Evolutionary conservation across 2,329 filamentous ascomycete genomes (phyloP), one percentile per base, ranked within the genome.

Genomic region (Cladosporium sp.): DNA sequence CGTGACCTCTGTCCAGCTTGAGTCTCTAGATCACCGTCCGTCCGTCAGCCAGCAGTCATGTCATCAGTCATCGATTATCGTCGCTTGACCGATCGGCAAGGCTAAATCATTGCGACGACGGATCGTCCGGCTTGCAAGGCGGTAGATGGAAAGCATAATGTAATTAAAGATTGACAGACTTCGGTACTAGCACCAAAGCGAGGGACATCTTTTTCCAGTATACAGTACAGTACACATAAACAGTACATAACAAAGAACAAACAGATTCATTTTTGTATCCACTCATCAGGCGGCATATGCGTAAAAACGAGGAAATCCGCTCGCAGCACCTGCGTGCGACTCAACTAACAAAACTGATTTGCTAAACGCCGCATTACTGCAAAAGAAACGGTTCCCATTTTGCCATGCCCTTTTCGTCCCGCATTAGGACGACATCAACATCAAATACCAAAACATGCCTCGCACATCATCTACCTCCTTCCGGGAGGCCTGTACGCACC

Each of bases 401-500:
- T 34, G 52, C 52, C 52, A 34, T 55, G 52, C 52, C 52, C 52
- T 34, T n/a, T 30, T 30, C 52, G 52, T 55, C 52, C 28, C 28
- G 10, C 26, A 21, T 55, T 30, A 55, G 41, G 41, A 55, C 52
- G 52, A 55, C 52, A 14, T 47, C 41, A 47, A 47, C n/a, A 21
- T 47, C 41, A 47, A 47, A 47, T 47, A 47, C 21, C 41, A 54
- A 21, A 15, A 52, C 47, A 51, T 12, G 8, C 32, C 38, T n/a
- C 18, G 38, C 51, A 34, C 51, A 34, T 55, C 30, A 55, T 55
- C 14, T 55, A 55, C 55, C 68, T 67, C 41, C 60, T 59, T 36
- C 71, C 72, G 58, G 73, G 72, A 51, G 73, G 70, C 28, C 68
- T 59, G 66, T 74, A 73, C 26, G 72, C 71, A 30, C 71, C 73